phyloP scores from a whole-genome alignment of 2,329 filamentous ascomycete species.

The Monilinia aucupariae region DNA sequence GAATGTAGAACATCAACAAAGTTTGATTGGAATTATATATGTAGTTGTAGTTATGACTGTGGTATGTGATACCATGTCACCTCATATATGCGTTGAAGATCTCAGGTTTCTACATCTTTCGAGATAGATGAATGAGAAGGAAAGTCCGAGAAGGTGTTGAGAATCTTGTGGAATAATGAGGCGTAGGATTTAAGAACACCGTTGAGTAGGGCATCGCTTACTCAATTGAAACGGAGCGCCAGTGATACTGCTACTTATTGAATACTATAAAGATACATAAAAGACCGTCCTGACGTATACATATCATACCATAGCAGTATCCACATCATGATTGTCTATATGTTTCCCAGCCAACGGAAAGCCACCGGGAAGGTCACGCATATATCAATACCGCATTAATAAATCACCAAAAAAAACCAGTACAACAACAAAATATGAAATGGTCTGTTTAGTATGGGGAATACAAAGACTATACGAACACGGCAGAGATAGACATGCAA shows the following conservation, averaged over 20 bases:
- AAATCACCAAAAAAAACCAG: not conserved
- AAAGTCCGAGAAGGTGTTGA: not conserved
- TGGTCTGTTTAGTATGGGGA: not conserved
- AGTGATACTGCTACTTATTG: not conserved
- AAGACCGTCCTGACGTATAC: not conserved
- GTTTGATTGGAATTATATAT: not conserved
- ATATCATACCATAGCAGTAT: not conserved
- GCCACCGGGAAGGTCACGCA: not conserved
- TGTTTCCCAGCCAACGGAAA: not conserved
- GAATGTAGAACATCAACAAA: not conserved
- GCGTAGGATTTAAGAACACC: not conserved
- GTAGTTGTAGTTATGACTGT: not conserved
- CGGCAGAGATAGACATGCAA: constrained; percentile 6
- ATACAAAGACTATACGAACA: constrained; percentile 5
- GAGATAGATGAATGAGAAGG: not conserved
- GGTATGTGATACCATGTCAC: not conserved
- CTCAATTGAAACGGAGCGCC: not conserved
- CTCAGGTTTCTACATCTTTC: not conserved
- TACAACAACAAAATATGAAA: constrained; percentile 1
- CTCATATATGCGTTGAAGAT: not conserved
- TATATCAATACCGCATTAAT: not conserved
- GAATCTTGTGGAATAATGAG: not conserved
- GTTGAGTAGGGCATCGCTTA: not conserved
- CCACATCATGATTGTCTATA: not conserved
- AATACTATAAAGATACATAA: not conserved